Percentiles rank a stretch among this genome's conserved stretches.
phyloP scores from a whole-genome alignment of 805 yeast genomes.

The Ogataea ganodermae region DNA sequence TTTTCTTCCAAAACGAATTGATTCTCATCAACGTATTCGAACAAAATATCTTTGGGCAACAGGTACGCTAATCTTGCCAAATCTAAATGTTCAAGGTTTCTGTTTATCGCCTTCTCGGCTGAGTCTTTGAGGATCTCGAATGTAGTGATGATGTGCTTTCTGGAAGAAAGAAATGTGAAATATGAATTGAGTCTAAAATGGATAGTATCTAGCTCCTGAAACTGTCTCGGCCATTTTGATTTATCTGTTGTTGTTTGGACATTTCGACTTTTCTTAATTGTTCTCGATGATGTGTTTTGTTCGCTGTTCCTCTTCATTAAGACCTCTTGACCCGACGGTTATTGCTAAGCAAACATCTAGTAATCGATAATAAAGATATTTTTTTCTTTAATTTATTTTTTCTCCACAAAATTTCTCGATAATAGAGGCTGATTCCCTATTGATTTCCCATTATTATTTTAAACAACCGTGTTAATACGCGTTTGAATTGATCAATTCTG shows the following conservation, averaged over 20 bases:
- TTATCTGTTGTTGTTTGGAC: not conserved
- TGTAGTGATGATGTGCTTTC: conserved; percentile 61
- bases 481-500: too few relatives aligned
- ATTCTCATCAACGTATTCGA: conserved; percentile 79
- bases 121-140: conserved; percentile 54
- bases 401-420: not conserved
- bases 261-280: conserved; percentile 6
- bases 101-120: conserved; percentile 49
- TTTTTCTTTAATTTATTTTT: not conserved
- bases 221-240: conserved; percentile 31
- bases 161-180: conserved; percentile 60
- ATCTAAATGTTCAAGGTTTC: conserved; percentile 51
- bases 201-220: conserved; percentile 46
- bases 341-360: too few relatives aligned
- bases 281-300: not conserved
- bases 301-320: conserved; percentile 1
- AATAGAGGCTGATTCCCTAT: not conserved
- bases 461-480: too few relatives aligned
- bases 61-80: conserved; percentile 63
- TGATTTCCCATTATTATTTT: too few relatives aligned
- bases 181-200: conserved; percentile 59
- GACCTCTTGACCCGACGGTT: too few relatives aligned
- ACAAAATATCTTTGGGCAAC: conserved; percentile 67
- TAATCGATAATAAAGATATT: not conserved
- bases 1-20: conserved; percentile 50